Evolutionary conservation across 371 early-diverging fungal species (phyloP).

Genomic region (Capillidium heterosporum): DNA sequence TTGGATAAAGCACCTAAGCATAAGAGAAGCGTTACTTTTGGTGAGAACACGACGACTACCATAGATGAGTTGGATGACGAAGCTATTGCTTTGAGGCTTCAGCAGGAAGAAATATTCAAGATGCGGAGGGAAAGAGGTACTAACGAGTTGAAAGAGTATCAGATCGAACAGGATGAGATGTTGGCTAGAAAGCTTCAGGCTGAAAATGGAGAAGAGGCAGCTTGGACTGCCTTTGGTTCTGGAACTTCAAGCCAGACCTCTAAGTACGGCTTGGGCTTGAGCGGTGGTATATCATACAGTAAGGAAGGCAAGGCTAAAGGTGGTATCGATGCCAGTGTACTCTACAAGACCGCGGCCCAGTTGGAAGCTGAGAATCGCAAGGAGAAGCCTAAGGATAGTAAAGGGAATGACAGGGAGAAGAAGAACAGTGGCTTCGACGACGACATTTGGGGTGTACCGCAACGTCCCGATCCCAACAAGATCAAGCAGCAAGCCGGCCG

Average conservation of each 20-base stretch:
- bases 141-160: background rate
- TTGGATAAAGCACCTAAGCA: background rate
- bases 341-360: background rate
- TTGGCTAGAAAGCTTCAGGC: background rate
- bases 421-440: background rate
- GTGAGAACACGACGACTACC: background rate
- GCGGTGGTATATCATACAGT: background rate
- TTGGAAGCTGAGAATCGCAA: background rate
- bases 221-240: background rate
- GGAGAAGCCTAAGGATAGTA: background rate
- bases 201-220: background rate
- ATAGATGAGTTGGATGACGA: background rate
- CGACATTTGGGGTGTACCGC: constrained; percentile 3
- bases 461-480: background rate
- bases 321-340: background rate
- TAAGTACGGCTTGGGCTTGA: background rate
- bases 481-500: background rate
- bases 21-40: background rate
- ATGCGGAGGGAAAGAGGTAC: background rate
- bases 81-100: background rate
- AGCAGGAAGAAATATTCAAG: background rate
- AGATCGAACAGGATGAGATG: constrained; percentile 2
- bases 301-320: background rate
- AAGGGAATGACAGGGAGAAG: background rate
- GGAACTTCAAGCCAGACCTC: background rate